Base-by-base conservation (phyloP, 805 yeast species). In the Blastobotrys chiropterorum region DNA sequence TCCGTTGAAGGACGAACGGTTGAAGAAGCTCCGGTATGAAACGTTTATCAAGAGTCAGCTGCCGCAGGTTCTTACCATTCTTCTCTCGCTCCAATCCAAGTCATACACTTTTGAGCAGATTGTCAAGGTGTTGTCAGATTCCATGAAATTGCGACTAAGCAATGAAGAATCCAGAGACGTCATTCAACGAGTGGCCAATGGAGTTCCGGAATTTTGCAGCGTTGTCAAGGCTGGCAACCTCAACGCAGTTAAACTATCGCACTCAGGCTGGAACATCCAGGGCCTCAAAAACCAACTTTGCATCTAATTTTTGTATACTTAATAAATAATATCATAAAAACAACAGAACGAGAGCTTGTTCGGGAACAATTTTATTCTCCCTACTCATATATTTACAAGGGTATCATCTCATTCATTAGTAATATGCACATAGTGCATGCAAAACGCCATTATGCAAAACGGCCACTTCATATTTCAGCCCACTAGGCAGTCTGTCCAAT, bases 121-220 rank as follows among this genome's bases (percentile, higher is more conserved):
- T 40, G 48, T 56, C 31, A 57, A 55, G 34, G 59, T 59, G 22
- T 49, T 66, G 17, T 42, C 51, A 6, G 60, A 59, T 38, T 53
- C 56, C 20, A 47, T 59, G 41, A 47, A 53, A 5, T 45, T 47
- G 40, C 55, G 50, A 46, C 53, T 66, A 21, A 60, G 67, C 46
- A 49, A 50, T 2, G 34, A 50, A 3, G 68, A 66, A 48, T 52
- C 60, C 16, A 30, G 46, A 14, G 55, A 56, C 6, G 61, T 60
- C 4, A 48, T 66, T n/a, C 46, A 52, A n/a, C 45, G 56, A 17
- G 52, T 63, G 8, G 53, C 62, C 5, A 26, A 46, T 14, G 38
- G 42, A 44, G 49, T 54, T 39, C 68, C 68, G 0, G 47, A 51
- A 3, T 56, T 62, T 42, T 66, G 68, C 51, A 30, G 57, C 1